These are phyloP conservation scores for Neurospora tetrasperma DNA, from an alignment of 495 filamentous ascomycete species.

Conservation along the genomic window DNA sequence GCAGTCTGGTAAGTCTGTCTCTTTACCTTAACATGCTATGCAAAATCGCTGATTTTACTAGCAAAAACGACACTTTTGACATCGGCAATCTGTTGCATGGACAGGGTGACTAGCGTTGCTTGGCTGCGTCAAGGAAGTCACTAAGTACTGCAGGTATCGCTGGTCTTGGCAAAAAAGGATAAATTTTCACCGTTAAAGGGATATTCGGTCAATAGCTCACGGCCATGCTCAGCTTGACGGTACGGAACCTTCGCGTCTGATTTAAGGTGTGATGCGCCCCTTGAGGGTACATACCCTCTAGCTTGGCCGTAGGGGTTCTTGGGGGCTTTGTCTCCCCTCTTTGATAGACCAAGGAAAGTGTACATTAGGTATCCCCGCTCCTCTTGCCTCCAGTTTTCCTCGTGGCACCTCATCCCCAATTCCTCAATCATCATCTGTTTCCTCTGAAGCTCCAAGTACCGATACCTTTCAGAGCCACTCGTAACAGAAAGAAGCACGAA, in stretches of 20 bases:
- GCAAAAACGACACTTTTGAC: no score
- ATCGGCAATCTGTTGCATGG: no score
- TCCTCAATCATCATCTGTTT: background rate
- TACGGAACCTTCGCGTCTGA: background rate
- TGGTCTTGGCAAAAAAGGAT: no score
- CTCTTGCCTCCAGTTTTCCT: background rate
- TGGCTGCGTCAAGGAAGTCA: no score
- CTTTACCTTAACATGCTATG: no score
- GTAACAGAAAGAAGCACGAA: background rate
- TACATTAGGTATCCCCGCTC: background rate
- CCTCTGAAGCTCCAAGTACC: background rate
- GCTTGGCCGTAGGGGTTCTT: background rate
- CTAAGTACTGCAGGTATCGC: no score
- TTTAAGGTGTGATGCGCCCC: background rate
- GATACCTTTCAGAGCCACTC: background rate
- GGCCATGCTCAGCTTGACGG: background rate
- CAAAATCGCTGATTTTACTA: no score
- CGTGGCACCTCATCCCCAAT: background rate
- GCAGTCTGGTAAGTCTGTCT: no score
- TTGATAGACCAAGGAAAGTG: background rate
- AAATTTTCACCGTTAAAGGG: no score
- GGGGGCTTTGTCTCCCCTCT: background rate
- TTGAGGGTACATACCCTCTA: background rate
- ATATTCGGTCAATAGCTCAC: background rate
- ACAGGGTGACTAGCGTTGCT: no score